These are phyloP conservation scores for Microthlaspi erraticum DNA, from an alignment of 345 rosid genomes.

Conservation along the genomic window DNA sequence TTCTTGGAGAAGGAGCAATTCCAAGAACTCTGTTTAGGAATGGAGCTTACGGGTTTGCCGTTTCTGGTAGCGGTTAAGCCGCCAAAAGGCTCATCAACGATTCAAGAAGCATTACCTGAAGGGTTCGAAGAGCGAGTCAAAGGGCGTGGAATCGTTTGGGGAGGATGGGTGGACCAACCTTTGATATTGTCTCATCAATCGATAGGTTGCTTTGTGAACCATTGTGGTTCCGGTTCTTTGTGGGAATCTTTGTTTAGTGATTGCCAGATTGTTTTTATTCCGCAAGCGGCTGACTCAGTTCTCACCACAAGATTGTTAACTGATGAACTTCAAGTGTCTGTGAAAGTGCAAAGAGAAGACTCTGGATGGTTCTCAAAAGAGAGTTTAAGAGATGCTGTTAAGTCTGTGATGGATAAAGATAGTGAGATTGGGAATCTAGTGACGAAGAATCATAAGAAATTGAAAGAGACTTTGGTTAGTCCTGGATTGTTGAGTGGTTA, in stretches of 20 bases:
- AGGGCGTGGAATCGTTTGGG: slow-evolving; percentile 43
- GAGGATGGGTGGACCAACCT: slow-evolving; percentile 43
- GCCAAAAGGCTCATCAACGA: slow-evolving; percentile 37
- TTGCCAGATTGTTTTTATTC: slow-evolving; percentile 46
- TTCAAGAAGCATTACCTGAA: slow-evolving; percentile 49
- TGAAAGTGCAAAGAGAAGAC: slow-evolving; percentile 45
- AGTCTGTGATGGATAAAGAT: slow-evolving; percentile 32
- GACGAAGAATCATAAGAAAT: too few species aligned
- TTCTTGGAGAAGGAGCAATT: slow-evolving; percentile 19
- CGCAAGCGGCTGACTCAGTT: slow-evolving; percentile 46
- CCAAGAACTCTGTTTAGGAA: slow-evolving; percentile 50
- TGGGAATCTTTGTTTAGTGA: slow-evolving; percentile 48
- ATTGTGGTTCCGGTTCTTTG: slow-evolving; percentile 44
- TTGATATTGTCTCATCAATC: slow-evolving; percentile 41
- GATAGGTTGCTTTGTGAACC: slow-evolving; percentile 49
- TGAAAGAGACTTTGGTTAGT: background rate
- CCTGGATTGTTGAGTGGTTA: slow-evolving; percentile 8
- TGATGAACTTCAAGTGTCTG: slow-evolving; percentile 46
- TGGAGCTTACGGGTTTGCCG: slow-evolving; percentile 46
- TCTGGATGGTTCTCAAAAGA: too few species aligned
- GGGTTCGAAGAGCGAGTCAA: slow-evolving; percentile 44
- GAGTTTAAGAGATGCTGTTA: slow-evolving; percentile 22
- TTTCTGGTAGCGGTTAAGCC: slow-evolving; percentile 45
- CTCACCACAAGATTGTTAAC: slow-evolving; percentile 46
- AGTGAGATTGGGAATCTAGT: too few species aligned